These are phyloP conservation scores for Mycosphaerella sp. DNA, from an alignment of 2,329 filamentous ascomycete species.

Conservation along the genomic window DNA sequence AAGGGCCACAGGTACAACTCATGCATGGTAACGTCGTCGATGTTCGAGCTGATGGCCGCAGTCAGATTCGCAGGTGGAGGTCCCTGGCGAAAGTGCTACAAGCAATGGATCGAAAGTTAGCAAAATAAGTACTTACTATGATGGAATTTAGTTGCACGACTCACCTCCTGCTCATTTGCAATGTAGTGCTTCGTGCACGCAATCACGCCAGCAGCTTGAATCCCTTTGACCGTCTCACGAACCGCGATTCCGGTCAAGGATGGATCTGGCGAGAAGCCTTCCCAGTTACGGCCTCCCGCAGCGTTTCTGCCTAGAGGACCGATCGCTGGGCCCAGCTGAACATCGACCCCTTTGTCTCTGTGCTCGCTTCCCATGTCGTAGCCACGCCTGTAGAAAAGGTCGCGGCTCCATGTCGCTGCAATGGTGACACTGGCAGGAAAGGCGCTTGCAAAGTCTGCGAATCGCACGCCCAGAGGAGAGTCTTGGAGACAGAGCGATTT, in stretches of 20 bases:
- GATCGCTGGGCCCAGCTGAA: conserved; percentile 70
- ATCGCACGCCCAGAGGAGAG: conserved; percentile 71
- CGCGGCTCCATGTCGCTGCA: conserved; percentile 75
- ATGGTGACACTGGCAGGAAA: conserved; percentile 74
- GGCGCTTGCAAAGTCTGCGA: conserved; percentile 72
- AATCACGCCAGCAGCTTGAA: conserved; percentile 75
- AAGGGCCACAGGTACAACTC: conserved; percentile 43
- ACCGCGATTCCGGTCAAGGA: conserved; percentile 68
- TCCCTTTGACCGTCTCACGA: conserved; percentile 67
- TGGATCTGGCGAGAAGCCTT: conserved; percentile 64
- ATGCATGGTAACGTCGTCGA: conserved; percentile 57
- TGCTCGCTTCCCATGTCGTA: conserved; percentile 70
- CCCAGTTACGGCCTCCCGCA: conserved; percentile 66
- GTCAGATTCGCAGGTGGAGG: conserved; percentile 46
- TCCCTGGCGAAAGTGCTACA: conserved; percentile 56
- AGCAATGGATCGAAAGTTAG: too few species aligned
- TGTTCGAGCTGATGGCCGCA: conserved; percentile 55
- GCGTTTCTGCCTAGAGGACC: conserved; percentile 65
- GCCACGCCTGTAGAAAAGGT: conserved; percentile 62
- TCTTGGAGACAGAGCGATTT: conserved; percentile 80
- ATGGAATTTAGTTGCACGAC: too few species aligned
- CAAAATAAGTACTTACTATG: too few species aligned
- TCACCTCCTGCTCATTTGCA: conserved; percentile 61
- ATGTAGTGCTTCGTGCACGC: conserved; percentile 79
- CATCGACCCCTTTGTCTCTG: conserved; percentile 66